Percentiles rank a stretch among this genome's conserved stretches.
Evolutionary conservation across 148 eudicot genomes (phyloP).

Genomic region (Chenopodium album): DNA sequence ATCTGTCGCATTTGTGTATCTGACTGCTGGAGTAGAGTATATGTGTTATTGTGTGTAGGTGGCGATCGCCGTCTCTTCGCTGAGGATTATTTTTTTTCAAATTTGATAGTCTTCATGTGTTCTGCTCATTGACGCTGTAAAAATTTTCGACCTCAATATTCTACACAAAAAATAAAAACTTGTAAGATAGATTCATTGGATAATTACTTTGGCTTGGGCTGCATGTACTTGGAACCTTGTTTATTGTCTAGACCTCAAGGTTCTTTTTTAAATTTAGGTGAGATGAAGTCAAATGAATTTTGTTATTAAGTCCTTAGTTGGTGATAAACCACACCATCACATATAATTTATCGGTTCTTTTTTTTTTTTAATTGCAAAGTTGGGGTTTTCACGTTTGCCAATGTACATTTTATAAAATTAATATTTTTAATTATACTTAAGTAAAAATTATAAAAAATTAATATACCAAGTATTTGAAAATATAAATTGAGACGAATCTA

Average conservation of each 20-base stretch:
- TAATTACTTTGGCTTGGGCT: not conserved
- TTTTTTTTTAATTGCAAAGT: too few species aligned
- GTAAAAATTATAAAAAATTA: too few species aligned
- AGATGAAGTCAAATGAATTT: not conserved
- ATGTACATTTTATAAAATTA: too few species aligned
- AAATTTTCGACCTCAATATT: not conserved
- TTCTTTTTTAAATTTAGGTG: too few species aligned
- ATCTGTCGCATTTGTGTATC: not conserved
- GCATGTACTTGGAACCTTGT: not conserved
- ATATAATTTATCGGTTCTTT: not conserved
- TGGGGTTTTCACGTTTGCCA: too few species aligned
- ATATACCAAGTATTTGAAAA: too few species aligned
- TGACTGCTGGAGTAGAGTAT: not conserved
- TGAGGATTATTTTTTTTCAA: not conserved
- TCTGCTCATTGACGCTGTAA: not conserved
- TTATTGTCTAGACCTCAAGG: not conserved
- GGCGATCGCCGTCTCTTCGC: not conserved
- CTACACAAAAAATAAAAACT: not conserved
- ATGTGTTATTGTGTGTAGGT: not conserved
- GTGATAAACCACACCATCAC: not conserved
- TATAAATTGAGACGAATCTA: too few species aligned
- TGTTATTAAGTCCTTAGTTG: not conserved
- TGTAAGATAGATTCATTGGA: not conserved
- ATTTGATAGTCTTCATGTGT: not conserved
- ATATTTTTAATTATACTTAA: too few species aligned